These are phyloP conservation scores for Cornus kousa DNA, from an alignment of 148 eudicot genomes.

Conservation along the genomic window DNA sequence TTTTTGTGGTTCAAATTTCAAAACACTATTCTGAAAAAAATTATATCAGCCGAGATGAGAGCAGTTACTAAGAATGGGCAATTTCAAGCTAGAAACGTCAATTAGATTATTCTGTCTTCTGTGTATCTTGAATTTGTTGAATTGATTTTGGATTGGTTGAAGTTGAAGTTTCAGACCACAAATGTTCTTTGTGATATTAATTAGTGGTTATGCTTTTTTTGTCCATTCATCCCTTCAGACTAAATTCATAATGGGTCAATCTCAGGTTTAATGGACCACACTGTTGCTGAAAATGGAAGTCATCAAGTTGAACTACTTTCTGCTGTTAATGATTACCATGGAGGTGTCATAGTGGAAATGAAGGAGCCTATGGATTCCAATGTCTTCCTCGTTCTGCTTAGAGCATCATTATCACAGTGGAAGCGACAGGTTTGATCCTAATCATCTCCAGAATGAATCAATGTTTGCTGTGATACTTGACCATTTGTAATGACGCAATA, in stretches of 20 bases:
- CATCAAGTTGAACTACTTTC: conserved; percentile 36
- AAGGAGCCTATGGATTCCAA: conserved; percentile 56
- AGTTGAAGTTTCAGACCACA: background rate
- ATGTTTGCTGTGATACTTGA: background rate
- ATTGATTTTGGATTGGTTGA: background rate
- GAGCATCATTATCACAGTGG: conserved; percentile 60
- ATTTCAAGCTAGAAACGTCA: background rate
- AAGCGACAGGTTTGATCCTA: conserved; percentile 37
- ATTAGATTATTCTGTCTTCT: background rate
- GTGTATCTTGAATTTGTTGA: background rate
- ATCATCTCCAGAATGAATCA: background rate
- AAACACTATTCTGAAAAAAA: too few relatives aligned
- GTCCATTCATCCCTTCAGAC: background rate
- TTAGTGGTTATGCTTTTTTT: background rate
- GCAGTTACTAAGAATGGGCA: background rate
- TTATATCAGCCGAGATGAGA: conserved; percentile 3
- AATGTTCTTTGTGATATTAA: background rate
- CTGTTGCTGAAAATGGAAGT: conserved; percentile 36
- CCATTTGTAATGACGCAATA: too few relatives aligned
- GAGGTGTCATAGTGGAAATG: conserved; percentile 68
- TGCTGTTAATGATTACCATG: conserved; percentile 56
- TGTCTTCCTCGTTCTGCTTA: conserved; percentile 44
- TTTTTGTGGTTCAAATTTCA: background rate
- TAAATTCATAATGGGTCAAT: background rate
- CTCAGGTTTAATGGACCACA: conserved; percentile 27